Base-by-base conservation (phyloP, 371 early-diverging fungal species). In the Thermomucor indicae-seudaticae region DNA sequence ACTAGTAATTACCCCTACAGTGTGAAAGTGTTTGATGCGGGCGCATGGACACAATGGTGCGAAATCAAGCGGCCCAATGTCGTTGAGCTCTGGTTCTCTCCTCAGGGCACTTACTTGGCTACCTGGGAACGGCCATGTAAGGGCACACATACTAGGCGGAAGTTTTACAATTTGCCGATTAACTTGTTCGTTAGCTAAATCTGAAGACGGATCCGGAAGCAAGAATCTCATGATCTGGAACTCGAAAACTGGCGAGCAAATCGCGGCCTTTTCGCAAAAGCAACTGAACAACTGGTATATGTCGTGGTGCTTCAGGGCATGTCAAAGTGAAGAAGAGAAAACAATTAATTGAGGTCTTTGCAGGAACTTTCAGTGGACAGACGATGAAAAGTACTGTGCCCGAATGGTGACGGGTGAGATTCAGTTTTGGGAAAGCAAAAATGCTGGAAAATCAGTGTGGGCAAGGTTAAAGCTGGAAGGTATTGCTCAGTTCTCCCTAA, bases 291-390 rank as follows among this genome's bases (percentile, higher is more conserved):
- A 78, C 57, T 87, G 76, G 84, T 83, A 72, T 51, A 8, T n/a
- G 16, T 28, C 29, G 11, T 37, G 1, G 17, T 32, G 25, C 16
- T 24, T 17, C 2, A 48, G 32, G 11, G 19, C 29, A 19, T 27
- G 6, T 51, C 23, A n/a, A 45, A 12, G 22, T 8, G 41, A 2
- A 8, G 32, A 4, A 29, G n/a, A n/a, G 22, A n/a, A 27, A 48
- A 23, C 8, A 19, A 44, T 23, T 28, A 23, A 10, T 41, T 28
- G 6, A 50, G 29, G 24, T 11, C 5, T 24, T 3, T 42, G 31
- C 51, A 83, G 90, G 85, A 88, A 91, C 49, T 81, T 92, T 61
- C 92, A 95, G 64, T 97, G 94, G 94, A 92, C 95, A 22, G 87
- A 85, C 44, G 93, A 93, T 56, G 98, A 97, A 72, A 55, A 81